Evolutionary conservation across 441 rosid genomes (phyloP).

Genomic region (Populus hybrid): DNA sequence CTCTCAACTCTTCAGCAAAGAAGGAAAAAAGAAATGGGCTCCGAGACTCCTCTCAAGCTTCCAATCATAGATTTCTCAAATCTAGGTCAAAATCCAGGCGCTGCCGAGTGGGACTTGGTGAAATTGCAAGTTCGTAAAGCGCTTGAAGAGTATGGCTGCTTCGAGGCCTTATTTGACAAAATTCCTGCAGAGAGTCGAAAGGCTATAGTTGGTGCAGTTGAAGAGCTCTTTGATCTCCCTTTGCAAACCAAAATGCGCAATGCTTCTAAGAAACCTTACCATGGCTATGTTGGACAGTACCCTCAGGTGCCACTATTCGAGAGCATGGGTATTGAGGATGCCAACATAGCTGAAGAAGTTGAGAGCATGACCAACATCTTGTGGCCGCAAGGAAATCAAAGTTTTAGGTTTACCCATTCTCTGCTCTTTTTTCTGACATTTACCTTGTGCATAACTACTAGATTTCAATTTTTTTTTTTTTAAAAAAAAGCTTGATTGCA

Average conservation of each 20-base stretch:
- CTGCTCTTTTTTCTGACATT: too few relatives aligned
- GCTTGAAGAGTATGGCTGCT: slow-evolving; percentile 33
- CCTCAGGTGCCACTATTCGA: slow-evolving; percentile 30
- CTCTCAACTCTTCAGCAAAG: background rate
- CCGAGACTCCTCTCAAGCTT: slow-evolving; percentile 18
- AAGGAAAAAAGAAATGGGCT: slow-evolving; percentile 13
- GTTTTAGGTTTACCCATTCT: slow-evolving; percentile 19
- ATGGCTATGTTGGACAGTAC: slow-evolving; percentile 32
- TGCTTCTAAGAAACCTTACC: slow-evolving; percentile 27
- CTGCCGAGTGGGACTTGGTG: slow-evolving; percentile 23
- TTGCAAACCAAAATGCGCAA: slow-evolving; percentile 26
- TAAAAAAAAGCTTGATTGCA: too few relatives aligned
- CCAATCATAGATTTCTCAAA: slow-evolving; percentile 28
- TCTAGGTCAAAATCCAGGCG: slow-evolving; percentile 15
- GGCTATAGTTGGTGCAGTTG: slow-evolving; percentile 18
- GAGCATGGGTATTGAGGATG: slow-evolving; percentile 35
- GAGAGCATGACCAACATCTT: slow-evolving; percentile 11
- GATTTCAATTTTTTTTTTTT: too few relatives aligned
- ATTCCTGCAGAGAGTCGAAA: slow-evolving; percentile 16
- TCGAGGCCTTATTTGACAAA: slow-evolving; percentile 27
- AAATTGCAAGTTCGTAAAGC: slow-evolving; percentile 28
- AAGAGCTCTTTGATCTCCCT: slow-evolving; percentile 35
- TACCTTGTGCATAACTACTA: too few relatives aligned
- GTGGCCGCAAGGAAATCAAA: slow-evolving; percentile 33
- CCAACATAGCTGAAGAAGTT: slow-evolving; percentile 15